Base-by-base conservation (phyloP, 2,329 filamentous ascomycete genomes). In the Camptophora hylomeconis region DNA sequence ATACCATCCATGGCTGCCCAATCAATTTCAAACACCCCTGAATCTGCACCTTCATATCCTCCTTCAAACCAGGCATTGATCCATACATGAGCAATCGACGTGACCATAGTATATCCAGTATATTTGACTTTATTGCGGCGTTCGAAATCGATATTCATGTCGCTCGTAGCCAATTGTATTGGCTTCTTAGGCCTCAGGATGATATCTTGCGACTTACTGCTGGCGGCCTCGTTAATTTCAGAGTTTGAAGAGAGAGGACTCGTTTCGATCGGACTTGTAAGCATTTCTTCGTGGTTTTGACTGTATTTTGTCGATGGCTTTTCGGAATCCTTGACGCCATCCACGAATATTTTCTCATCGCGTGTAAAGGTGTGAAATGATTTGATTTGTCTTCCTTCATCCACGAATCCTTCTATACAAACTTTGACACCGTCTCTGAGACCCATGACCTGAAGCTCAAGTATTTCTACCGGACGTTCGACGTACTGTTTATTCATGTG, bases 51-150 rank as follows among this genome's bases (percentile, higher is more conserved):
- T 10, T 63, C 57, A 24, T 33, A 30, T 14, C 80, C 81, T 24
- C 86, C 84, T 56, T 95, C 89, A 45, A 95, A 95, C 54, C 75
- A 95, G 2, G 75, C 65, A 48, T 98, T 98, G 63, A 94, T 93
- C 89, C 89, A 98, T 10, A 93, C 81, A 47, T 95, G 87, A 0
- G 86, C 86, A 7, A 95, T 76, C 0, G 86, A 76, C 0, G 87
- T 93, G 3, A 94, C 83, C 75, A 95, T 82, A 1, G 82, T 84
- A 42, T 82, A 70, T 1, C 83, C 79, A 5, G 67, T 67, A 45
- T 80, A 80, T 4, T 71, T 69, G 2, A 80, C 74, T 46, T 77
- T 80, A 54, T 84, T 92, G 19, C 86, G 74, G 5, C 83, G 72
- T 56, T 95, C 86, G 14, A 94, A 73, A 27, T 84, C 76, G 40